Evolutionary conservation across 345 rosid species (phyloP).

Genomic region (Heritiera fomes): DNA sequence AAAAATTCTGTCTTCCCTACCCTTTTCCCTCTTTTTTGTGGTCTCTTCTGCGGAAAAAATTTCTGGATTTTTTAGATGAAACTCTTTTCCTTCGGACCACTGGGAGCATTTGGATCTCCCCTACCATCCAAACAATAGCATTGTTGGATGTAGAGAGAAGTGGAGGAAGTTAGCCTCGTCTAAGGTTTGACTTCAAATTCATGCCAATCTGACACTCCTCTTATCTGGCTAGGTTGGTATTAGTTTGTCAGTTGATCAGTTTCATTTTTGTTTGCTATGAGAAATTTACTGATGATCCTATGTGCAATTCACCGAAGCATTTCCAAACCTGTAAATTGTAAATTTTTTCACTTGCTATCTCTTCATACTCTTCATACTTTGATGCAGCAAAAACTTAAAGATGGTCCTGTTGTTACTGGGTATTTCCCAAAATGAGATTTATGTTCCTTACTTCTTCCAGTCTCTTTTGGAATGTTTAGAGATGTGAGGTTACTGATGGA

Average conservation of each 20-base stretch:
- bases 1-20: not conserved
- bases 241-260: not conserved
- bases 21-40: not conserved
- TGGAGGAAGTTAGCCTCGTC: not conserved
- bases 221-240: not conserved
- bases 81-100: not conserved
- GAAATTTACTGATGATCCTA: not conserved
- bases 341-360: not conserved
- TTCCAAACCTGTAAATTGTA: not conserved
- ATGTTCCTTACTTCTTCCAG: not conserved
- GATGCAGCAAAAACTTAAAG: not conserved
- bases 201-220: not conserved
- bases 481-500: not conserved
- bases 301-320: not conserved
- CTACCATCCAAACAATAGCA: not conserved
- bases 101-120: not conserved
- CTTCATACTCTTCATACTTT: not conserved
- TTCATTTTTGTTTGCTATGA: not conserved
- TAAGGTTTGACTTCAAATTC: not conserved
- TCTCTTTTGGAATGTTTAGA: not conserved
- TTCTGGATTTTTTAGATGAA: not conserved
- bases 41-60: not conserved
- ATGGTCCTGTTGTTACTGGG: not conserved
- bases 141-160: not conserved
- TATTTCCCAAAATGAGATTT: not conserved